These are phyloP conservation scores for Ophiocordyceps camponoti-rufipedis DNA, from an alignment of 2,329 filamentous ascomycete species.

Conservation along the genomic window DNA sequence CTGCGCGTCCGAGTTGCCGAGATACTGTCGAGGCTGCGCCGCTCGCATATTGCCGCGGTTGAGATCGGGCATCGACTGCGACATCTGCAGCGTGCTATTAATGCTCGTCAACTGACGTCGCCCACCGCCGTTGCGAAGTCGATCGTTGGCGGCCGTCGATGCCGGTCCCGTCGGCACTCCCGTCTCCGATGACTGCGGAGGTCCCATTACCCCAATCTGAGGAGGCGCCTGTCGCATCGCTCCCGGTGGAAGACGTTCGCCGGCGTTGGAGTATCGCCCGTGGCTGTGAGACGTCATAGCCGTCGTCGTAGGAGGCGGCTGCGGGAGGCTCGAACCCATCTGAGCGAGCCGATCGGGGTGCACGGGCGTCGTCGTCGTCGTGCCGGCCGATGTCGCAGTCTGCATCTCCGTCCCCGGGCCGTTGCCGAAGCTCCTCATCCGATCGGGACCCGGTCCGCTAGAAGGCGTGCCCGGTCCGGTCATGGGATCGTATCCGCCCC, in stretches of 20 bases:
- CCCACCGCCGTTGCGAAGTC: conserved; percentile 18
- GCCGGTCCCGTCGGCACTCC: conserved; percentile 17
- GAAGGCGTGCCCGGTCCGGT: conserved; percentile 12
- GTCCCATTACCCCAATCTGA: conserved; percentile 2
- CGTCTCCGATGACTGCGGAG: conserved; percentile 8
- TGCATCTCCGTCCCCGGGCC: conserved; percentile 8
- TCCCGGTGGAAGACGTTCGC: conserved; percentile 10
- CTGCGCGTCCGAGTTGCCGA: conserved; percentile 37
- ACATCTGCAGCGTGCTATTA: conserved; percentile 37
- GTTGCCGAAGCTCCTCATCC: conserved; percentile 18
- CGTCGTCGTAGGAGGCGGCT: conserved; percentile 5
- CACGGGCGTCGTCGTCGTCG: conserved; percentile 13
- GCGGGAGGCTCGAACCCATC: conserved; percentile 14
- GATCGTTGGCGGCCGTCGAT: conserved; percentile 13
- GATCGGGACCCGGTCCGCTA: conserved; percentile 19
- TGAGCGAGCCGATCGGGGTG: conserved; percentile 33
- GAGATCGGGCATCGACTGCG: conserved; percentile 20
- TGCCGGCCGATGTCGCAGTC: conserved; percentile 5
- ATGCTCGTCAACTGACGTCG: conserved; percentile 40
- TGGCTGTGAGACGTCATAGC: conserved; percentile 10
- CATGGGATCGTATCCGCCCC: conserved; percentile 23
- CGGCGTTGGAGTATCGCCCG: conserved; percentile 13
- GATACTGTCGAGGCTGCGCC: conserved; percentile 19
- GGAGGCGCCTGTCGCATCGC: conserved; percentile 6
- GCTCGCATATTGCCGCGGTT: conserved; percentile 16